Base-by-base conservation (phyloP, 768 basidiomycete species). In the Tricholoma flavovirens region DNA sequence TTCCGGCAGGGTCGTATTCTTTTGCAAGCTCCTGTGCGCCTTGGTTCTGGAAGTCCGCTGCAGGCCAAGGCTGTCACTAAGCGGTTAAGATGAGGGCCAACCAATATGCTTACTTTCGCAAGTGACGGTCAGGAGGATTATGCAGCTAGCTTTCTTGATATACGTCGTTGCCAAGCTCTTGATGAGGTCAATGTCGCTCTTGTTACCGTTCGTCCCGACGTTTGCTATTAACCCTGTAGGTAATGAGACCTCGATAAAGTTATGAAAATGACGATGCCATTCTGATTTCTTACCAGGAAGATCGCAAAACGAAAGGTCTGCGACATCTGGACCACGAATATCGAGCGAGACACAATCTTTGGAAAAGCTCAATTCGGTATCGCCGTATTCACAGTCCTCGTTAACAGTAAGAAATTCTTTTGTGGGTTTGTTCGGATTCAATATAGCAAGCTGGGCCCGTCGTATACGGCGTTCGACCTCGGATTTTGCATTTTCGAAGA, bases 31-130 rank as follows among this genome's bases (percentile, higher is more conserved):
- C 72, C 56, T 86, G 83, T 0, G 88, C 88, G 0, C 84, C 85
- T 66, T 91, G 88, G 38, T 88, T 92, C 61, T 90, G 86, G 17
- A 87, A 88, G 58, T 92, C 88, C 53, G 87, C 90, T 91, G 46
- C 26, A 45, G 5, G n/a, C n/a, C n/a, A 40, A 9, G 24, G 12
- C 51, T 45, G 42, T 55, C 11, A 46, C 21, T n/a, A 24, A 24
- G 45, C n/a, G n/a, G n/a, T n/a, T 12, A 48, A 45, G 35, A n/a
- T n/a, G 30, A 7, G 22, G 40, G 30, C 7, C 8, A 56, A 26
- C 45, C 22, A 38, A 21, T 32, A 12, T 9, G 60, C 80, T 57
- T 55, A 86, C 86, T 85, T 67, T 87, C 84, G 61, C 84, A 86
- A 0, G 88, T 79, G 0, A 83, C 77, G 0, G 78, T 80, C 22